Percentiles rank a stretch among this genome's conserved stretches.
Evolutionary conservation across 2,329 filamentous ascomycete species (phyloP).

Genomic region (Colletotrichum destructivum): DNA sequence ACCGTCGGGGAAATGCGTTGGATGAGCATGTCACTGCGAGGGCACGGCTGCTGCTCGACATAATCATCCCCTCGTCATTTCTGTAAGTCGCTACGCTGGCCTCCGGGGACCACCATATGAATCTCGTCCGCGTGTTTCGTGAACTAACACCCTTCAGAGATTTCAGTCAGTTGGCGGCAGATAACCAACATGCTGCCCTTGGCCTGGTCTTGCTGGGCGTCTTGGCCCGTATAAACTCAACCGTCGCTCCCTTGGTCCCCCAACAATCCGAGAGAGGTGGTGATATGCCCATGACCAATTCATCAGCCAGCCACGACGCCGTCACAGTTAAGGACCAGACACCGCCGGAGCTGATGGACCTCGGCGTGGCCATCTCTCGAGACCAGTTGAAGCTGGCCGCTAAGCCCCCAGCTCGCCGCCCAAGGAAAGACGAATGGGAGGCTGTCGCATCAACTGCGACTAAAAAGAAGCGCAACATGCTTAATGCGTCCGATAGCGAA

Average conservation of each 20-base stretch:
- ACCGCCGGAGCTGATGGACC: conserved; percentile 44
- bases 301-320: neutral
- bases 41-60: conserved; percentile 48
- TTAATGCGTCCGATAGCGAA: neutral
- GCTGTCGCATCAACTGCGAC: neutral
- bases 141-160: conserved; percentile 55
- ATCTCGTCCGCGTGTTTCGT: neutral
- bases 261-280: neutral
- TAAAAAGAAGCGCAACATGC: conserved; percentile 28
- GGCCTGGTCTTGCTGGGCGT: conserved; percentile 78
- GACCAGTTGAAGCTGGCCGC: conserved; percentile 34
- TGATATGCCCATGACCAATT: neutral
- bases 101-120: too few relatives aligned
- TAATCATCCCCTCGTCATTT: conserved; percentile 54
- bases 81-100: conserved; percentile 50
- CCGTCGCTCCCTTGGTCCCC: conserved; percentile 56
- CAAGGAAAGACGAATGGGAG: neutral
- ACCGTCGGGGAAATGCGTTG: conserved; percentile 7
- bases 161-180: conserved; percentile 79
- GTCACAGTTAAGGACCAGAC: conserved; percentile 36
- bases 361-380: conserved; percentile 51
- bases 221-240: conserved; percentile 70
- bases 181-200: conserved; percentile 80
- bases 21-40: conserved; percentile 17
- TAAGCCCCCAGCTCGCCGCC: neutral